Evolutionary conservation across 768 basidiomycete genomes (phyloP), one percentile per base, ranked within the genome.

Genomic region (Termitomyces sp.): DNA sequence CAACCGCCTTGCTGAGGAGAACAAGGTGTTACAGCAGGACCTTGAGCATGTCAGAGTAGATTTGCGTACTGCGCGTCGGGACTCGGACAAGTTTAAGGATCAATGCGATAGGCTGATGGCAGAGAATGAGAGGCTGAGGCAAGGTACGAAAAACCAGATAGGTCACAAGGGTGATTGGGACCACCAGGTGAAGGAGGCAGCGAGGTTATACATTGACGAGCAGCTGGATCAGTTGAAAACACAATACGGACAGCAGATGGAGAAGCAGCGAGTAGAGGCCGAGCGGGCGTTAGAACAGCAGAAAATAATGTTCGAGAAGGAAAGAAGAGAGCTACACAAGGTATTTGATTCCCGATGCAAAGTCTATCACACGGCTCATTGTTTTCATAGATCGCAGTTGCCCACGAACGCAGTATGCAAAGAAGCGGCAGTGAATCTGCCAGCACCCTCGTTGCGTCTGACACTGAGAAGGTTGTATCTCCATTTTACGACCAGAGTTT

Each of bases 171-270:
- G 47, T 7, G 35, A 52, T n/a, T 18, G 22, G 11, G 48, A 38
- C 3, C 30, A 56, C 46, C 30, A 36, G 33, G 36, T 47, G 22
- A 28, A 40, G 22, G 38, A 44, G 44, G 61, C 53, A 26, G 55
- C 56, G 35, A 57, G 28, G 59, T 45, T 35, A 28, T 59, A 63
- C 30, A 61, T 67, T 51, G 58, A 63, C 48, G 55, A 45, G 53
- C 52, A 56, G 14, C 10, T 68, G 40, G 59, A 57, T 11, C 57
- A 54, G 35, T 57, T 62, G 22, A 63, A 58, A 18, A 51, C 55
- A 9, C 56, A 65, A 55, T 57, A 63, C 18, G 56, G 57, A n/a
- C 54, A 59, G 41, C 62, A 64, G 56, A 57, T 63, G 50, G 60
- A 60, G 38, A 44, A 20, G n/a, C 56, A 63, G 26, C 54, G 63